Percentiles rank a stretch among this genome's conserved stretches.
phyloP scores from a whole-genome alignment of 2,329 filamentous ascomycete genomes.

The Sphaerulina vaccinii region DNA sequence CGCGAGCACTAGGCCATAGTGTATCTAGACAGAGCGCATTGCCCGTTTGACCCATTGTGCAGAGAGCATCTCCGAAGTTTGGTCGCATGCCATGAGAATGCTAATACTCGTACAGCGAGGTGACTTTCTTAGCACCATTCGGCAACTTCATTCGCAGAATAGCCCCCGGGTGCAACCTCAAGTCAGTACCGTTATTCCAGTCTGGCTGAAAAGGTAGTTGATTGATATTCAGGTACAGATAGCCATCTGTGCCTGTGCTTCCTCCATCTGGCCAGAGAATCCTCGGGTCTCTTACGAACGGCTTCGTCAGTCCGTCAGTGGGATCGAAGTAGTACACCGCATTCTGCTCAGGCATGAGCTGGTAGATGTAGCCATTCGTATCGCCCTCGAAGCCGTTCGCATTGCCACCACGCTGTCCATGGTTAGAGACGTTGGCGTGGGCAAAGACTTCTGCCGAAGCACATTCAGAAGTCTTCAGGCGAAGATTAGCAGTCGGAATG shows the following conservation, averaged over 20 bases:
- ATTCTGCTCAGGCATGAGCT: conserved; percentile 49
- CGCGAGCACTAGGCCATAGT: no score
- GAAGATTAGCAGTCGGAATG: conserved; percentile 35
- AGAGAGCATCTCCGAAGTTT: no score
- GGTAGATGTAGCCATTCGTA: conserved; percentile 46
- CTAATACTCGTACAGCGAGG: conserved; percentile 27
- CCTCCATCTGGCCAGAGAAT: conserved; percentile 48
- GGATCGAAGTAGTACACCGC: conserved; percentile 48
- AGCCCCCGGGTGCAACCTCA: conserved; percentile 45
- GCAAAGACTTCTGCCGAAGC: conserved; percentile 43
- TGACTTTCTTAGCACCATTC: conserved; percentile 43
- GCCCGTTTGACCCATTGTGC: no score
- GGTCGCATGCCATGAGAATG: no score
- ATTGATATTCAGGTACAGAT: conserved; percentile 52
- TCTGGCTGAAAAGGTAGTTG: conserved; percentile 50
- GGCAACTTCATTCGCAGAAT: conserved; percentile 47
- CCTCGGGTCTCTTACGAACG: conserved; percentile 44
- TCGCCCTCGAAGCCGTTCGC: conserved; percentile 50
- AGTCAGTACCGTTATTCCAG: conserved; percentile 50
- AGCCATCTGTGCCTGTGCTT: conserved; percentile 45
- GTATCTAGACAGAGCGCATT: no score
- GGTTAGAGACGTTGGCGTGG: conserved; percentile 47
- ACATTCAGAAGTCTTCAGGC: conserved; percentile 33
- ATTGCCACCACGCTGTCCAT: conserved; percentile 48
- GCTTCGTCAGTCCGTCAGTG: conserved; percentile 38